Evolutionary conservation across 108 stramenopile genomes (phyloP).

Genomic region (Ochromonas danica): DNA sequence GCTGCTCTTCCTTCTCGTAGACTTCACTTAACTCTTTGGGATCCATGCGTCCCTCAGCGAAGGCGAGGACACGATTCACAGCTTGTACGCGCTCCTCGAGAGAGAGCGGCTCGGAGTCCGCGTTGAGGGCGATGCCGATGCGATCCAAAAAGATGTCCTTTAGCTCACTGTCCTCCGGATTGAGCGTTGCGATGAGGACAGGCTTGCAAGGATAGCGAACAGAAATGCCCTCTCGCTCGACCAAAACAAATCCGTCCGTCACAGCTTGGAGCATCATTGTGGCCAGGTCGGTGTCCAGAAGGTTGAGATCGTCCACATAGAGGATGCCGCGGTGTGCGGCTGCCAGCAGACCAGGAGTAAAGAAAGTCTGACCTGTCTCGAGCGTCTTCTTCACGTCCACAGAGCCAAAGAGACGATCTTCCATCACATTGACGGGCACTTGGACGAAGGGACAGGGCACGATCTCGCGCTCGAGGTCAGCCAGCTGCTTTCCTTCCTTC

Average conservation of each 20-base stretch:
- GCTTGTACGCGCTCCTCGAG: constrained; percentile 75
- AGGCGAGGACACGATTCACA: constrained; percentile 74
- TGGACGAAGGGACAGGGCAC: constrained; percentile 86
- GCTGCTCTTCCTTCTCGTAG: constrained; percentile 73
- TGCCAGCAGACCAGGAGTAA: constrained; percentile 86
- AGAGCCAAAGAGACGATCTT: constrained; percentile 88
- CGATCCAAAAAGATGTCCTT: constrained; percentile 89
- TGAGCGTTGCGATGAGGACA: constrained; percentile 88
- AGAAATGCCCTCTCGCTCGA: constrained; percentile 89
- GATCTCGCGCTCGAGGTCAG: constrained; percentile 82
- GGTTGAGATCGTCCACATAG: constrained; percentile 93
- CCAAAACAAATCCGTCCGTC: constrained; percentile 80
- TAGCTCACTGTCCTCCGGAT: constrained; percentile 95
- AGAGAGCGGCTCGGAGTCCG: constrained; percentile 74
- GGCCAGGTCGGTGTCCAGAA: constrained; percentile 84
- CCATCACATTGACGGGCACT: constrained; percentile 92
- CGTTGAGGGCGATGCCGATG: constrained; percentile 80
- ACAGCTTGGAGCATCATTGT: constrained; percentile 84
- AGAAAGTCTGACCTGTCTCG: constrained; percentile 82
- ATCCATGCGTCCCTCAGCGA: constrained; percentile 64
- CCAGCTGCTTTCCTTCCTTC: constrained; percentile 71
- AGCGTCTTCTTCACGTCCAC: constrained; percentile 88
- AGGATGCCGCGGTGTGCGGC: constrained; percentile 89
- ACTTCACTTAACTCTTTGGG: constrained; percentile 43
- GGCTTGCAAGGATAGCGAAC: constrained; percentile 83